Evolutionary conservation across 1,139 yeast species (phyloP), one percentile per base, ranked within the genome.

Genomic region (Yamadazyma triangularis): DNA sequence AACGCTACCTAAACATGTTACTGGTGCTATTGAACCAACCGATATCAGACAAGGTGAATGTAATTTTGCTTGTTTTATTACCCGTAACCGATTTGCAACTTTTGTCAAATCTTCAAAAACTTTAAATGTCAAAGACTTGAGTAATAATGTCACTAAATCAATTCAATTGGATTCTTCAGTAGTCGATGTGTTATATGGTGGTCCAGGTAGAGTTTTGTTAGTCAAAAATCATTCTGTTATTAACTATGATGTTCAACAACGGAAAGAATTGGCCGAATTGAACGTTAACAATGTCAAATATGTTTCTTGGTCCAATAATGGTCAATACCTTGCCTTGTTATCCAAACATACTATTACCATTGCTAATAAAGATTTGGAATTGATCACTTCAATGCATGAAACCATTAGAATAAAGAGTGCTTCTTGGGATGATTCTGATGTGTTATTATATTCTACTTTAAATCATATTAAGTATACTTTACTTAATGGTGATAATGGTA

Each of bases 381-480:
- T 80, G 41, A 70, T 88, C 26, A 81, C 91, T 32, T 80, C 95
- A 4, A 73, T 89, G 76, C 97, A 89, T 55, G 99, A 93, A 64
- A 91, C 98, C 4, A 91, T 93, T 46, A 75, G 98, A 58, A 87
- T 93, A 51, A 93, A 93, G 68, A 82, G 95, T 64, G 97, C 96
- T 29, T 88, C 95, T 9, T 93, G 97, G 97, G 98, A 91, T 56
- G 96, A 88, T 48, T 70, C 86, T 28, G 93, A 93, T 28, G 95
- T 93, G 24, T 72, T 93, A 55, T 72, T 93, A 45, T 93, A 89
- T 60, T 83, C 96, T 15, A 93, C 99, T 14, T 73, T 93, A 55
- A 91, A 91, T 62, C 99, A 93, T 56, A 83, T 93, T 62, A 91
- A 91, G 63, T 93, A 91, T 60, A 82, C 94, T 29, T 69, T 93